Evolutionary conservation across 2,329 filamentous ascomycete genomes (phyloP).

Genomic region (Zymoseptoria tritici): DNA sequence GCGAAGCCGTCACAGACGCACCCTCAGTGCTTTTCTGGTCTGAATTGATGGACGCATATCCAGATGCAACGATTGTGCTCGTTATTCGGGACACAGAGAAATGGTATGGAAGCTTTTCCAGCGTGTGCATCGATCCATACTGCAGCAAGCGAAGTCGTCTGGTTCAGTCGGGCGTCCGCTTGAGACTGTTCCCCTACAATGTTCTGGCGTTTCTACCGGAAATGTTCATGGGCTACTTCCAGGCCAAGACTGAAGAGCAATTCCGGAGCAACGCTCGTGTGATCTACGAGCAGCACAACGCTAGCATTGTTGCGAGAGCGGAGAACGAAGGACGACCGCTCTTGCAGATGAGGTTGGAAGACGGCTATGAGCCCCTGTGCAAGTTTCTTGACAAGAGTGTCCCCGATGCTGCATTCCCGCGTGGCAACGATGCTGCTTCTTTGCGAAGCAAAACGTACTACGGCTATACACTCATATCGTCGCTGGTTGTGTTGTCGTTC

Average conservation of each 20-base stretch:
- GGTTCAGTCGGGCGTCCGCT: not conserved
- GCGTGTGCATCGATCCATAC: not conserved
- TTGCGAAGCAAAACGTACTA: slow-evolving; percentile 1
- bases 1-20: slow-evolving; percentile 10
- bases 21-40: slow-evolving; percentile 14
- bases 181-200: not conserved
- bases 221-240: not conserved
- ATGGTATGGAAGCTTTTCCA: slow-evolving; percentile 17
- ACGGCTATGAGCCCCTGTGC: slow-evolving; percentile 8
- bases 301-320: not conserved
- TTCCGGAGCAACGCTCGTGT: not conserved
- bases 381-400: slow-evolving; percentile 4
- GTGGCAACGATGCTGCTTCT: slow-evolving; percentile 6
- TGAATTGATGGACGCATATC: slow-evolving; percentile 26
- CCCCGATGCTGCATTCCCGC: slow-evolving; percentile 2
- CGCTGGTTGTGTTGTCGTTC: not conserved
- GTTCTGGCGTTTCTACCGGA: not conserved
- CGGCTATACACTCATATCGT: not conserved
- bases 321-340: not conserved
- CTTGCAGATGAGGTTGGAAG: slow-evolving; percentile 2
- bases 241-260: not conserved
- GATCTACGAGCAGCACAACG: not conserved
- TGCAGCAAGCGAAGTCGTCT: not conserved
- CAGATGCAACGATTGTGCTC: slow-evolving; percentile 21
- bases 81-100: slow-evolving; percentile 19